These are phyloP conservation scores for Fusarium cyanostomum DNA, from an alignment of 2,329 filamentous ascomycete species.

Conservation along the genomic window DNA sequence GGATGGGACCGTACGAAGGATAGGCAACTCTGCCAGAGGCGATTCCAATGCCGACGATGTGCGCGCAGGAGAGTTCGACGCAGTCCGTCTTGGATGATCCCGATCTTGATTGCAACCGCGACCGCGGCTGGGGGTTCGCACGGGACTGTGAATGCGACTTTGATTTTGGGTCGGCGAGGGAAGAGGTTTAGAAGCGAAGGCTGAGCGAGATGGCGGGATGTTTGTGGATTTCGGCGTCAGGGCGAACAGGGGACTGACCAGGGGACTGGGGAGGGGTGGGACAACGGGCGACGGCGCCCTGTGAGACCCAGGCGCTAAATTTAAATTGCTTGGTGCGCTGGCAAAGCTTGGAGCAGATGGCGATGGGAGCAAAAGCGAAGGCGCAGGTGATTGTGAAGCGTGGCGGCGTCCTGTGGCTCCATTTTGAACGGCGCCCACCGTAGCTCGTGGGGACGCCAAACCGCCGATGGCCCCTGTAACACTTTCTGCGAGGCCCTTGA, in stretches of 20 bases:
- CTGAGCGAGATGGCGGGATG: constrained; percentile 33
- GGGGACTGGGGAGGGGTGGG: constrained; percentile 36
- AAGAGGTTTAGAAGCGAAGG: constrained; percentile 22
- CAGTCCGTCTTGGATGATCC: constrained; percentile 6
- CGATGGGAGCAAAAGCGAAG: constrained; percentile 25
- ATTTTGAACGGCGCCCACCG: constrained; percentile 24
- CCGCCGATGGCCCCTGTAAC: constrained; percentile 35
- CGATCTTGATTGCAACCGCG: constrained; percentile 20
- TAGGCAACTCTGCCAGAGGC: constrained; percentile 21
- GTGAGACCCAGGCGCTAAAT: constrained; percentile 25
- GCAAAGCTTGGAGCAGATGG: constrained; percentile 27
- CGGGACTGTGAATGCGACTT: constrained; percentile 23
- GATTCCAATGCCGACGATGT: constrained; percentile 9
- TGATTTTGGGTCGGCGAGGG: constrained; percentile 18
- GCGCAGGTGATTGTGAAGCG: constrained; percentile 27
- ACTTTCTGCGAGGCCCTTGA: constrained; percentile 27
- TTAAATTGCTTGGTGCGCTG: constrained; percentile 28
- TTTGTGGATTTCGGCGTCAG: constrained; percentile 45
- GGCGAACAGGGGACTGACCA: constrained; percentile 36
- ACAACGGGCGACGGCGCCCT: constrained; percentile 37
- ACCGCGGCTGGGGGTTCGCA: constrained; percentile 19
- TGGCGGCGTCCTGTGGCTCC: constrained; percentile 23
- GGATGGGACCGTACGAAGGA: constrained; percentile 28
- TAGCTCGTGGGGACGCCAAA: constrained; percentile 29
- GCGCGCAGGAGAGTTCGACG: constrained; percentile 9